Evolutionary conservation across 306 rosid genomes (phyloP).

Genomic region (Mimosa bimucronata): DNA sequence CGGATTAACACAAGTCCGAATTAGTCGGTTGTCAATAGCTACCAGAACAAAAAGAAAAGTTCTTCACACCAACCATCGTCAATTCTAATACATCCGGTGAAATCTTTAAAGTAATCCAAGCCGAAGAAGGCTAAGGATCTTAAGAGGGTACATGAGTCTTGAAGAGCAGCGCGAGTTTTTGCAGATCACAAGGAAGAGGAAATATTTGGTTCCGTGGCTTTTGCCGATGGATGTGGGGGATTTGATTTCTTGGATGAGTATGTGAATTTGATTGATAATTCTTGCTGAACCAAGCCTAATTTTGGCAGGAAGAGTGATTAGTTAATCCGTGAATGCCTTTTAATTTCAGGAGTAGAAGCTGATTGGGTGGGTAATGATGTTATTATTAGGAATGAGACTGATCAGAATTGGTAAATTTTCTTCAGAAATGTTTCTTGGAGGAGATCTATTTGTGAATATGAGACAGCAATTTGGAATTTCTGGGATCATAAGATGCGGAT

Average conservation of each 20-base stretch:
- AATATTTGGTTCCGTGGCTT: constrained; percentile 5
- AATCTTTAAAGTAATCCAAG: constrained; percentile 78
- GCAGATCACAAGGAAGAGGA: constrained; percentile 81
- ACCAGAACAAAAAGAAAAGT: constrained; percentile 29
- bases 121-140: constrained; percentile 88
- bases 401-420: constrained; percentile 1
- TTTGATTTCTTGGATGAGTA: not conserved
- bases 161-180: constrained; percentile 88
- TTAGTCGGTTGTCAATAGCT: too few species aligned
- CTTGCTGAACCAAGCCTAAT: not conserved
- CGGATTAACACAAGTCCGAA: too few species aligned
- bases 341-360: constrained; percentile 22
- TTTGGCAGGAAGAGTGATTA: not conserved
- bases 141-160: constrained; percentile 76
- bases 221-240: not conserved
- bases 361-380: constrained; percentile 28
- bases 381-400: constrained; percentile 37
- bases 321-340: not conserved
- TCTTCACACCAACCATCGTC: constrained; percentile 54
- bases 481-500: not conserved
- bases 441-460: constrained; percentile 13
- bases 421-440: constrained; percentile 1
- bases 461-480: not conserved
- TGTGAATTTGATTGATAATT: not conserved
- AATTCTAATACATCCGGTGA: constrained; percentile 52